A percentile compares a stretch with the other conserved stretches of the same genome.
Evolutionary conservation across 495 filamentous ascomycete species (phyloP).

Genomic region (Daldinia grandis): DNA sequence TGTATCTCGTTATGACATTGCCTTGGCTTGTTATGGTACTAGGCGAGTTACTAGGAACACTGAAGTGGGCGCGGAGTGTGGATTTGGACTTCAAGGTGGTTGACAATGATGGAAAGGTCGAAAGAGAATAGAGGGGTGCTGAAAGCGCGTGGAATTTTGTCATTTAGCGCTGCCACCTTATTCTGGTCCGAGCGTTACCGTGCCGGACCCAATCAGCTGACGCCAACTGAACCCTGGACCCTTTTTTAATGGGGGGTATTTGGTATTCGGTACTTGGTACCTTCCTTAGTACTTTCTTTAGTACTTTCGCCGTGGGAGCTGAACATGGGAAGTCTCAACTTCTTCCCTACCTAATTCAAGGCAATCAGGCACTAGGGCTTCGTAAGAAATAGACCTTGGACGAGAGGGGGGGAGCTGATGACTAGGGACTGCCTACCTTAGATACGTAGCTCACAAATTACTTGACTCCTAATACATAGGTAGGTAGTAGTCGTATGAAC

Average conservation of each 20-base stretch:
- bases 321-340: not conserved
- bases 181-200: conserved; percentile 10
- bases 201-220: conserved; percentile 34
- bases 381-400: conserved; percentile 13
- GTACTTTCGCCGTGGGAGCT: not conserved
- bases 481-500: not conserved
- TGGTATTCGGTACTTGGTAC: not conserved
- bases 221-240: conserved; percentile 35
- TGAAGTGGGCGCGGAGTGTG: conserved; percentile 2
- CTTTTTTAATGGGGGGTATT: conserved; percentile 10
- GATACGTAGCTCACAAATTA: conserved; percentile 6
- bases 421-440: conserved; percentile 13
- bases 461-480: not conserved
- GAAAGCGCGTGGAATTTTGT: conserved; percentile 38
- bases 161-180: conserved; percentile 39
- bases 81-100: conserved; percentile 16
- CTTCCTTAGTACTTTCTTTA: not conserved
- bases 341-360: not conserved
- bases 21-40: conserved; percentile 5
- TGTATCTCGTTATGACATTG: not conserved
- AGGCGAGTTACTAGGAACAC: conserved; percentile 11
- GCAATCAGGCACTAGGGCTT: conserved; percentile 12
- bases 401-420: conserved; percentile 1
- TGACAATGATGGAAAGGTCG: conserved; percentile 22
- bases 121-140: conserved; percentile 33